phyloP scores from a whole-genome alignment of 2,329 filamentous ascomycete genomes.

The Claviceps sp. region DNA sequence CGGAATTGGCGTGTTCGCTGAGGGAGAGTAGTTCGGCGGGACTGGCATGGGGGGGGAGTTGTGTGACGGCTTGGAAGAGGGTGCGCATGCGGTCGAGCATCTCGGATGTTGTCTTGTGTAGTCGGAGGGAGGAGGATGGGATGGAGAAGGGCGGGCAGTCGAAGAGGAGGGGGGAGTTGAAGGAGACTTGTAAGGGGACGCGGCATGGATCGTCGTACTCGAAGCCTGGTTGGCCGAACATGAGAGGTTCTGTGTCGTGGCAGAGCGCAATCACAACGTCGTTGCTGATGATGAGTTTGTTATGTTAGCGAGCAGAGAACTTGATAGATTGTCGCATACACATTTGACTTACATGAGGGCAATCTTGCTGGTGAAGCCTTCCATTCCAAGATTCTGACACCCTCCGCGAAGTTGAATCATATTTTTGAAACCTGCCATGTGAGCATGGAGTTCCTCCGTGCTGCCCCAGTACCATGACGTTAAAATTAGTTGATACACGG shows the following conservation, averaged over 20 bases:
- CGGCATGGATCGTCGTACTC: constrained; percentile 25
- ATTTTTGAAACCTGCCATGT: constrained; percentile 31
- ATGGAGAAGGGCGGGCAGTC: constrained; percentile 28
- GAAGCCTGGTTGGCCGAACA: constrained; percentile 27
- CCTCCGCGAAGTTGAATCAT: constrained; percentile 36
- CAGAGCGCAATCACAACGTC: constrained; percentile 35
- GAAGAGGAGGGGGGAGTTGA: constrained; percentile 34
- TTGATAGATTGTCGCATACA: too few species aligned
- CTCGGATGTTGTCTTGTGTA: constrained; percentile 32
- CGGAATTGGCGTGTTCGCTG: constrained; percentile 24
- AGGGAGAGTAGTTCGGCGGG: constrained; percentile 25
- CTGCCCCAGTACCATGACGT: constrained; percentile 43
- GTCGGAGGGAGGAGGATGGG: constrained; percentile 25
- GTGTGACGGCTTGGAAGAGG: constrained; percentile 28
- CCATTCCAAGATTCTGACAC: constrained; percentile 29
- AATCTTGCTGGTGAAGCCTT: constrained; percentile 33
- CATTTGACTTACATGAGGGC: constrained; percentile 29
- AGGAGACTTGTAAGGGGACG: constrained; percentile 26
- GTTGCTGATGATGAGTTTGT: constrained; percentile 23
- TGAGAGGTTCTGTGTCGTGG: constrained; percentile 29
- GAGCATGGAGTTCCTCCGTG: constrained; percentile 28
- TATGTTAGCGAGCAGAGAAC: constrained; percentile 8
- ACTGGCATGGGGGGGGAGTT: constrained; percentile 22
- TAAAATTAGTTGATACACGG: constrained; percentile 33
- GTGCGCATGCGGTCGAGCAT: constrained; percentile 39